A percentile compares a stretch with the other conserved stretches of the same genome.
phyloP scores from a whole-genome alignment of 2,329 filamentous ascomycete genomes.

The Paecilomyces fulvus region DNA sequence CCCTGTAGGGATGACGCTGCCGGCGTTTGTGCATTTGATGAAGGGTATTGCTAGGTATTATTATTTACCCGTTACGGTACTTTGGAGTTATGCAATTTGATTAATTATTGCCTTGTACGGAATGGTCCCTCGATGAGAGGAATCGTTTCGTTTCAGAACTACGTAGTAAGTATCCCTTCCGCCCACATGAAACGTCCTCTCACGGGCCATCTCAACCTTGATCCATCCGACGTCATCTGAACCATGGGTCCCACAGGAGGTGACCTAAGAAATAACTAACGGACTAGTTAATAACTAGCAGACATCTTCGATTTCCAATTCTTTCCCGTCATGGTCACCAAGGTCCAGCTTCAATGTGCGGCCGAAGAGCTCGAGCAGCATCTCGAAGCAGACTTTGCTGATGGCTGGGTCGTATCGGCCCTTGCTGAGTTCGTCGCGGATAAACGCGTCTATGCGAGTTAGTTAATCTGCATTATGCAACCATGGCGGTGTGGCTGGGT shows the following conservation, averaged over 20 bases:
- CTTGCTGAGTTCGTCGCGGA: conserved; percentile 85
- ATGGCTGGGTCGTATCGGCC: conserved; percentile 88
- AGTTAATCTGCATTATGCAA: conserved; percentile 4
- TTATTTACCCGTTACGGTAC: background rate
- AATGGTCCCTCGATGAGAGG: background rate
- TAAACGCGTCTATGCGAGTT: conserved; percentile 63
- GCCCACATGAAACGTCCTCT: background rate
- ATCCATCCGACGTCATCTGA: background rate
- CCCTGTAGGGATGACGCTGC: background rate
- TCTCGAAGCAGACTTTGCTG: conserved; percentile 81
- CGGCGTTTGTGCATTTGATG: background rate
- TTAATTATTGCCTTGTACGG: background rate
- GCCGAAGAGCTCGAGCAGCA: conserved; percentile 77
- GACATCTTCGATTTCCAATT: conserved; percentile 60
- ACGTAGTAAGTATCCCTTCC: no score
- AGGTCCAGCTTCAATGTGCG: conserved; percentile 70
- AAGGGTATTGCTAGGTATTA: background rate
- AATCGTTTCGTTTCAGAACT: background rate
- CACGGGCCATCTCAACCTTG: no score
- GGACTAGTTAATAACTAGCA: conserved; percentile 45
- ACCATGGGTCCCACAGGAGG: background rate
- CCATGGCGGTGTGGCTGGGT: background rate
- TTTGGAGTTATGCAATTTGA: background rate
- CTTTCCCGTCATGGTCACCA: conserved; percentile 56
- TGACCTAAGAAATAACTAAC: background rate